Conservation (phyloP, 2,329 filamentous ascomycete genomes). For the Alternaria longipes region DNA sequence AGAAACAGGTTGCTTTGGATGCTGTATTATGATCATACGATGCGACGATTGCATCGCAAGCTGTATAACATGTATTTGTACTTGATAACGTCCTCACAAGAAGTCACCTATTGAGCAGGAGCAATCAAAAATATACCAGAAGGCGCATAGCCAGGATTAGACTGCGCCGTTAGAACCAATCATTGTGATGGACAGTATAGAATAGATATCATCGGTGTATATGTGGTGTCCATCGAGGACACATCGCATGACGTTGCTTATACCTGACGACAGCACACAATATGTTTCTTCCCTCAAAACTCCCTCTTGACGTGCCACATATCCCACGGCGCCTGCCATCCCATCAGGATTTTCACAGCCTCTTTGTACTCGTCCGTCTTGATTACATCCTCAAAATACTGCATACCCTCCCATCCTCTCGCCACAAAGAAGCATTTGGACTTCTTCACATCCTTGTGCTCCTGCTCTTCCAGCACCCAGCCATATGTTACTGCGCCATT, state of each 20-base stretch:
- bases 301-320: slow-evolving; percentile 13
- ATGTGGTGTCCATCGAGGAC: background rate
- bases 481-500: slow-evolving; percentile 3
- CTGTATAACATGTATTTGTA: slow-evolving; percentile 5
- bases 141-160: fast-evolving
- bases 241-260: background rate
- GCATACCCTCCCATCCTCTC: slow-evolving; percentile 15
- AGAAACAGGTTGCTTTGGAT: background rate
- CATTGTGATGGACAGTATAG: background rate
- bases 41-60: background rate
- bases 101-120: background rate
- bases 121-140: too few relatives aligned
- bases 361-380: slow-evolving; percentile 2
- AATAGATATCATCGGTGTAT: too few relatives aligned
- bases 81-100: background rate
- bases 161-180: too few relatives aligned
- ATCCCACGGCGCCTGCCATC: slow-evolving; percentile 6
- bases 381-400: slow-evolving; percentile 7
- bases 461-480: slow-evolving; percentile 14
- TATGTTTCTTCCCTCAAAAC: background rate
- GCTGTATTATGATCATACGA: background rate
- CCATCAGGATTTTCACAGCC: slow-evolving; percentile 5
- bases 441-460: slow-evolving; percentile 6
- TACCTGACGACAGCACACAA: background rate
- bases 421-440: slow-evolving; percentile 9